Base-by-base conservation (phyloP, 2,329 filamentous ascomycete species). In the Aspergillus fructus region DNA sequence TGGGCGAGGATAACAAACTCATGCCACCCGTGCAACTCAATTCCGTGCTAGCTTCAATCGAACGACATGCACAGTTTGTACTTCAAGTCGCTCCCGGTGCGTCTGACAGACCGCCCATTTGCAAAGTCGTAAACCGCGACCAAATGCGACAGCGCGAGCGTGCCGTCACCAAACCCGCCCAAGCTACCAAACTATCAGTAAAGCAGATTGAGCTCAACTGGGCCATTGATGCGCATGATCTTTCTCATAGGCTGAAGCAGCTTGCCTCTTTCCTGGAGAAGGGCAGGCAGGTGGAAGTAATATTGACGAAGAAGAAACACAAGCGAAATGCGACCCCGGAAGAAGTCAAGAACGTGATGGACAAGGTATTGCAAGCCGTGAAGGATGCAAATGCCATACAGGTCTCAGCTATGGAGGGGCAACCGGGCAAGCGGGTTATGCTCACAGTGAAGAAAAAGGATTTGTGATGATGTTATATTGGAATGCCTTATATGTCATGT, bases 121-220 rank as follows among this genome's bases (percentile, higher is more conserved):
- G 91, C 80, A 88, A 86, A 65, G 78, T 96, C 46, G 71, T 90
- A 30, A 81, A 85, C 71, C 87, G 86, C 64, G 72, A 74, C 46
- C 82, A 78, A 1, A 75, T 82, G 53, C 78, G 73, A 68, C 66
- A 79, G 64, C 74, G 74, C 21, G 75, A 81, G 54, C 73, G 79
- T 55, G 68, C 71, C 19, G 71, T 72, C 56, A 65, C 69, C 17
- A 68, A 69, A 56, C 59, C 66, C 75, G 65, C 78, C 70, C 62
- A 76, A 71, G 53, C 77, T 64, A 66, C 65, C 68, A 76, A 60
- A 71, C 73, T 62, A 59, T 71, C 68, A 64, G 70, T 74, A 15
- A 97, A 97, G 77, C 88, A 88, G 69, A 74, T 97, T n/a, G 93
- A 97, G 76, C 66, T 97, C 66, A 93, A 91, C 73, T 97, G 93